Evolutionary conservation across 768 basidiomycete species (phyloP), one percentile per base, ranked within the genome.

Genomic region (Lentinula detonsa): DNA sequence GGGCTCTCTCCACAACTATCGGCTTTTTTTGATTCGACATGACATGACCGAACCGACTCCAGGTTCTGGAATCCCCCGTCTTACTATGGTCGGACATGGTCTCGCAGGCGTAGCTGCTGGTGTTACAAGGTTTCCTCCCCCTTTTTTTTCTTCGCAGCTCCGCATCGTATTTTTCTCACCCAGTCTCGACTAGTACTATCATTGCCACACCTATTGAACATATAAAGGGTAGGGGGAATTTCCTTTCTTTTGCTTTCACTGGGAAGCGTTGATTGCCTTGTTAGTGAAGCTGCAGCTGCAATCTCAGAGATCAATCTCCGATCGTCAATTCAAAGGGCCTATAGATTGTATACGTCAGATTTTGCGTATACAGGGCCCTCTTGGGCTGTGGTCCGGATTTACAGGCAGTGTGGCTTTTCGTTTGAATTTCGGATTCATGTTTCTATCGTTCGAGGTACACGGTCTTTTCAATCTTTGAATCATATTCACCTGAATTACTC

Each of bases 361-460:
- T 45, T 72, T 88, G 18, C 76, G 76, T 7, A 72, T 77, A 10
- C 85, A 88, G 67, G 91, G 92, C 13, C 53, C 83, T 7, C 60
- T 70, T 16, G 91, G 91, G 6, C 74, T 93, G 63, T 93, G 87
- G 85, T 83, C 84, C 65, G 91, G 90, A 57, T 80, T 93, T 63
- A 82, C 84, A 0, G 89, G 87, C 1, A 89, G 87, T 63, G 75
- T 91, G 33, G 80, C 84, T 5, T 91, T 88, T 70, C 75, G 91
- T 53, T 82, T 82, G 61, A 88, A 86, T 73, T 91, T 92, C 72
- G 82, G 87, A 62, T 88, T 84, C 81, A 87, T 91, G 85, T 93
- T 91, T 71, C 76, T 88, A 43, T 83, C 83, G 31, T 81, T 87
- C 63, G 87, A 89, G 78, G 85, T 83, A 43, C 43, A 69, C 37